Evolutionary conservation across 1,284 basidiomycete genomes (phyloP).

Genomic region (Tranzscheliella williamsii): DNA sequence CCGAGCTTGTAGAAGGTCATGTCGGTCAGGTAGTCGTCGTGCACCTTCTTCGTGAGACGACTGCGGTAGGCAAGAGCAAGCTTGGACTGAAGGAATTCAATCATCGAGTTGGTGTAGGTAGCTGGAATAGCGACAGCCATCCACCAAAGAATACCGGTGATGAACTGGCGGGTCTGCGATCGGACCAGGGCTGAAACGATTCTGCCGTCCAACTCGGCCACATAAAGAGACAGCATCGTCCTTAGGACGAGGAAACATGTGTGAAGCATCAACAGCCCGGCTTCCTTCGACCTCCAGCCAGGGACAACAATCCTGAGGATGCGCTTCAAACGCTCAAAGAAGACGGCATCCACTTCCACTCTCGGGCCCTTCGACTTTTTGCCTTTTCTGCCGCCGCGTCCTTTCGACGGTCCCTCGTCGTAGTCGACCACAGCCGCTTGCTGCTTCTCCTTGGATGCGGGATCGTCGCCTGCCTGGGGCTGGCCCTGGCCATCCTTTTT

Average conservation of each 20-base stretch:
- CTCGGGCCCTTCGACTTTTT: constrained; percentile 40
- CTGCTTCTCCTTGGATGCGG: constrained; percentile 9
- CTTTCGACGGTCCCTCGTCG: constrained; percentile 25
- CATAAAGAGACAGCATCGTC: constrained; percentile 90
- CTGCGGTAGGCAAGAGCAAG: constrained; percentile 89
- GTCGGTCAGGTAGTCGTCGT: constrained; percentile 81
- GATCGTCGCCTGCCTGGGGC: too few relatives aligned
- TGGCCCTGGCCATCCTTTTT: constrained; percentile 12
- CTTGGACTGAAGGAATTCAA: constrained; percentile 86
- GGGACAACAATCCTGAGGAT: constrained; percentile 90
- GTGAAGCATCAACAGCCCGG: constrained; percentile 81
- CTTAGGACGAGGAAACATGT: constrained; percentile 83
- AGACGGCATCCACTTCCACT: constrained; percentile 80
- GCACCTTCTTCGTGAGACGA: constrained; percentile 78
- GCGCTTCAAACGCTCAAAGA: constrained; percentile 77
- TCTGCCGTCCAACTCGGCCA: constrained; percentile 88
- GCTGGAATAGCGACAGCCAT: constrained; percentile 78
- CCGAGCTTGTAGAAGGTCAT: constrained; percentile 86
- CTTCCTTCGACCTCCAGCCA: constrained; percentile 79
- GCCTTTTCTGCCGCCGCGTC: constrained; percentile 30
- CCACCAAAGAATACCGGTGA: constrained; percentile 85
- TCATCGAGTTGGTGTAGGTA: constrained; percentile 95
- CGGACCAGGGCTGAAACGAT: constrained; percentile 93
- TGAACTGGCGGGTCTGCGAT: constrained; percentile 77
- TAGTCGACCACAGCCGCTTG: constrained; percentile 2